Evolutionary conservation across 257 asterid genomes (phyloP), one percentile per base, ranked within the genome.

Genomic region (Lantana camara): DNA sequence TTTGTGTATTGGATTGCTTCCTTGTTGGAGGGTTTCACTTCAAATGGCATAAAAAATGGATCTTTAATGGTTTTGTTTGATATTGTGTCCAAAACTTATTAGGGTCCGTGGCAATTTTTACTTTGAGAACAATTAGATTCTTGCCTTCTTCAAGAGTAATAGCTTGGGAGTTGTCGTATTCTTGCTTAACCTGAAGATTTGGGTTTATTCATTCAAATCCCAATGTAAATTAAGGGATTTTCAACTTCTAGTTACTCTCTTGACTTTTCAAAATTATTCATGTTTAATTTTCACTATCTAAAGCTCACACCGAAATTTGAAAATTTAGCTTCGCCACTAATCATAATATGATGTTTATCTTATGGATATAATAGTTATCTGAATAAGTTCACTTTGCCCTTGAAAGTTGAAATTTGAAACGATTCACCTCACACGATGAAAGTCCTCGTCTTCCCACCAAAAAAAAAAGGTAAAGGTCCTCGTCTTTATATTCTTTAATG

Each of bases 191-290:
- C 68, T 75, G 67, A 58, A 67, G 44, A 76, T 29, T 70, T 82
- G 79, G 84, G 86, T 76, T 74, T 64, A 2, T 57, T 3, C 57
- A 21, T 64, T 70, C 57, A n/a, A n/a, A n/a, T n/a, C n/a, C n/a
- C n/a, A 7, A 48, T 21, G 60, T 54, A 14, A n/a, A n/a, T n/a
- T n/a, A n/a, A n/a, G n/a, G n/a, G n/a, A 61, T 21, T 19, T 27
- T 27, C 32, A 32, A 27, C 54, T 69, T 4, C 48, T 64, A 23
- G 14, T 69, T 42, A 32, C 45, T 73, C 37, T 67, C 59, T n/a
- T n/a, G n/a, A n/a, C 32, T 5, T 27, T 5, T 2, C 2, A n/a
- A n/a, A n/a, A n/a, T n/a, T n/a, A n/a, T n/a, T n/a, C n/a, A n/a
- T n/a, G n/a, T n/a, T n/a, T n/a, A n/a, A n/a, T n/a, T n/a, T n/a